These are phyloP conservation scores for Sodiomyces alkalinus DNA, from an alignment of 2,329 filamentous ascomycete genomes.

Conservation along the genomic window DNA sequence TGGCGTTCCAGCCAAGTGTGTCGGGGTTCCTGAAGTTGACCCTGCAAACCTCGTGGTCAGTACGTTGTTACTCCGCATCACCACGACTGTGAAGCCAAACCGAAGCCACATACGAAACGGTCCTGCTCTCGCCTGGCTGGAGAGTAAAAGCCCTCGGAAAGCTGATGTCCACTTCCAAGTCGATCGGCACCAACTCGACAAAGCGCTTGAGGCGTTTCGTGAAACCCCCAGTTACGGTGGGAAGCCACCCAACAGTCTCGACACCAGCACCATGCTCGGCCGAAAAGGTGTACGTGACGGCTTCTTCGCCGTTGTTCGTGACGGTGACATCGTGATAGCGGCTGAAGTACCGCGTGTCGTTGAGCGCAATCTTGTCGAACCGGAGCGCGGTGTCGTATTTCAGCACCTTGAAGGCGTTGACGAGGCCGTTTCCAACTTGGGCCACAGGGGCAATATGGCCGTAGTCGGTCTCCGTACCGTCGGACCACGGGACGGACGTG, in stretches of 20 bases:
- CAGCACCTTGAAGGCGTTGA: conserved; percentile 25
- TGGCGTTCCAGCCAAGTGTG: conserved; percentile 10
- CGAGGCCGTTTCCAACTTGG: conserved; percentile 24
- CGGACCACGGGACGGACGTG: conserved; percentile 11
- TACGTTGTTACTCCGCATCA: no score
- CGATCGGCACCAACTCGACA: conserved; percentile 9
- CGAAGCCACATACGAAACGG: conserved; percentile 14
- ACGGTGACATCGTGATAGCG: conserved; percentile 13
- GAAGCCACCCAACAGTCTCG: conserved; percentile 14
- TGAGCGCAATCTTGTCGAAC: conserved; percentile 24
- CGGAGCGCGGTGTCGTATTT: conserved; percentile 20
- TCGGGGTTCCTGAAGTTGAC: conserved; percentile 15
- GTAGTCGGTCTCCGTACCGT: conserved; percentile 9
- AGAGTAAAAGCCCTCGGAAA: conserved; percentile 12
- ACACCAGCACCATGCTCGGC: conserved; percentile 17
- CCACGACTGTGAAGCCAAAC: conserved; percentile 7
- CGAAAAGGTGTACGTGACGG: conserved; percentile 16
- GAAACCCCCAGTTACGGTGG: conserved; percentile 1
- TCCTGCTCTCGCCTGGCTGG: conserved; percentile 11
- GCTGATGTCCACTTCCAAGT: conserved; percentile 7
- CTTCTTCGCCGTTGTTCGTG: conserved; percentile 20
- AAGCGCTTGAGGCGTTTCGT: conserved; percentile 8
- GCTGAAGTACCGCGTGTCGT: conserved; percentile 25
- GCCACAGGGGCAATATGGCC: conserved; percentile 16
- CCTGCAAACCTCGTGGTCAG: conserved; percentile 2